phyloP scores from a whole-genome alignment of 371 early-diverging fungal genomes.

The Chytridium lagenaria region DNA sequence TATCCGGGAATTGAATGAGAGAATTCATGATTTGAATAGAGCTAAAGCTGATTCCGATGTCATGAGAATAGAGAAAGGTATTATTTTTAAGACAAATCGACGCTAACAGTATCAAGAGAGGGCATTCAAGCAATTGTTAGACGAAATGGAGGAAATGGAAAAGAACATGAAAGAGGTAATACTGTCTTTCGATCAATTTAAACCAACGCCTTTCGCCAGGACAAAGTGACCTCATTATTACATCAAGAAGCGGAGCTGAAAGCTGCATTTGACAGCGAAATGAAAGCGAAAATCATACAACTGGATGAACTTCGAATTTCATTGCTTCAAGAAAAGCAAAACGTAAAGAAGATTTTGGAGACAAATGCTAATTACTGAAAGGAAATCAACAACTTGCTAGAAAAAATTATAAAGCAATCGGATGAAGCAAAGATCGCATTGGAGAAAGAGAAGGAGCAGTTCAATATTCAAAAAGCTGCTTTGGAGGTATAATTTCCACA shows the following conservation, averaged over 20 bases:
- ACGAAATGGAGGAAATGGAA: slow-evolving; percentile 13
- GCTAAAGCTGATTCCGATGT: slow-evolving; percentile 28
- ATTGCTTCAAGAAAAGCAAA: slow-evolving; percentile 19
- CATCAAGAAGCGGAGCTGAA: slow-evolving; percentile 4
- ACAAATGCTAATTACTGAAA: neutral
- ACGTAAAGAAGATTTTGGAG: neutral
- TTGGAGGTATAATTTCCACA: neutral
- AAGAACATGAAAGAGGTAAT: slow-evolving; percentile 4
- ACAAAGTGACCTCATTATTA: neutral
- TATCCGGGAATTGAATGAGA: slow-evolving; percentile 27
- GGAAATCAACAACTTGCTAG: slow-evolving; percentile 8
- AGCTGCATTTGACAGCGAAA: neutral
- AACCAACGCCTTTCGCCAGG: neutral
- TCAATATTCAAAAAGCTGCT: slow-evolving; percentile 22
- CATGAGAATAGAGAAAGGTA: slow-evolving; percentile 27
- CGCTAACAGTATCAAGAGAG: neutral
- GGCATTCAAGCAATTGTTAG: slow-evolving; percentile 11
- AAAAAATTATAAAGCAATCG: neutral
- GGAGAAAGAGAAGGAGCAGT: neutral
- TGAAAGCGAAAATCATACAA: neutral
- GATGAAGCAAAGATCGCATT: neutral
- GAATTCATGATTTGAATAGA: slow-evolving; percentile 23
- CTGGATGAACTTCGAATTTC: neutral
- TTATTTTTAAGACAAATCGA: neutral
- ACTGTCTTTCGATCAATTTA: neutral